phyloP scores from a whole-genome alignment of 768 basidiomycete species.

The Tylopilus sp. region DNA sequence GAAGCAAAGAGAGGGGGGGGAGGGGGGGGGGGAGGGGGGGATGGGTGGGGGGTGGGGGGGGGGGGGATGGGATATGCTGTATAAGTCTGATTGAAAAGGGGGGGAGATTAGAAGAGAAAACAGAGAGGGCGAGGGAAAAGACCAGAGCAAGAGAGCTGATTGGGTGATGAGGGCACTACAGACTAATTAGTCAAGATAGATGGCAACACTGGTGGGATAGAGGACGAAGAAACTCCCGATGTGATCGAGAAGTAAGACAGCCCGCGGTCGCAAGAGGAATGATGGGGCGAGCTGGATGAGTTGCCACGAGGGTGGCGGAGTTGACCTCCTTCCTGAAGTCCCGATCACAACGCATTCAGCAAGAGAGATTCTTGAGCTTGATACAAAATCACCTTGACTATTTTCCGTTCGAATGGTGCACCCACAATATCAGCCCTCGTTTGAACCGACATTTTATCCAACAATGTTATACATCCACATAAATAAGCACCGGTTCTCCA shows the following conservation, averaged over 20 bases:
- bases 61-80: slow-evolving; percentile 24
- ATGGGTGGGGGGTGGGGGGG: too few species aligned
- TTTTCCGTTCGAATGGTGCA: slow-evolving; percentile 16
- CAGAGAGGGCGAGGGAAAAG: slow-evolving; percentile 20
- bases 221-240: slow-evolving; percentile 21
- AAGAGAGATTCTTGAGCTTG: slow-evolving; percentile 14
- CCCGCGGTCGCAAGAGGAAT: too few species aligned
- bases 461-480: slow-evolving; percentile 62
- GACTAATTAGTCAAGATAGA: slow-evolving; percentile 24
- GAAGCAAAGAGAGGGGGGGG: too few species aligned
- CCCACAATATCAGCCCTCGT: slow-evolving; percentile 12
- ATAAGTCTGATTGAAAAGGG: slow-evolving; percentile 17
- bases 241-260: background rate
- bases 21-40: too few species aligned
- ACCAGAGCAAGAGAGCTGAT: slow-evolving; percentile 13
- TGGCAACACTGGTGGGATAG: slow-evolving; percentile 21
- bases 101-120: slow-evolving; percentile 17
- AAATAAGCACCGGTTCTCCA: slow-evolving; percentile 93
- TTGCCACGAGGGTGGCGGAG: too few species aligned
- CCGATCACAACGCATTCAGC: slow-evolving; percentile 20
- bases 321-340: slow-evolving; percentile 18
- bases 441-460: slow-evolving; percentile 25
- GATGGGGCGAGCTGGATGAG: background rate
- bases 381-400: slow-evolving; percentile 30
- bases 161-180: slow-evolving; percentile 24